Base-by-base conservation (phyloP, 2,329 filamentous ascomycete species). In the Aspergillus floridensis region DNA sequence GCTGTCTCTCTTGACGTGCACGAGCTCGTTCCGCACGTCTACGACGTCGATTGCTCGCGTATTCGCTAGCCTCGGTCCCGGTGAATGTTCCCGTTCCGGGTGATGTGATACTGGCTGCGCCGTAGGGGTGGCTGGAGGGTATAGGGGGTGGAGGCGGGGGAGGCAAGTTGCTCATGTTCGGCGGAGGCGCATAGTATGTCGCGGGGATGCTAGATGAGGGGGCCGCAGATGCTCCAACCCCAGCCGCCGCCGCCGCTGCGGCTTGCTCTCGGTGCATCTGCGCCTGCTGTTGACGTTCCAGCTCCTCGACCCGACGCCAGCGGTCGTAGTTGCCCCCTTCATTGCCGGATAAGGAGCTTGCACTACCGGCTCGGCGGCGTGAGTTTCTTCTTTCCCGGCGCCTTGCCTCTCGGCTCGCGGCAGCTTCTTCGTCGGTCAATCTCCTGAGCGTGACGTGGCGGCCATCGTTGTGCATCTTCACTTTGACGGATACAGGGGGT, bases 391-490 rank as follows among this genome's bases (percentile, higher is more conserved):
- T 74, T 60, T 74, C 82, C 61, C 77, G 74, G 51, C 81, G 77
- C 61, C 82, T 76, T 8, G 81, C 81, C 65, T 85, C 82, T 29
- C 85, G 81, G 62, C 84, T 83, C 6, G 84, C 84, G 10, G 83
- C 83, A 14, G 84, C 85, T 76, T 88, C 86, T 73, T 86, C 82
- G 66, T 86, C 83, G 11, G 84, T 85, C 26, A 88, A 74, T 12
- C 85, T 78, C 29, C 85, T 79, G 7, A 88, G 77, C 2, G 86
- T 88, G 38, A 88, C 84, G 66, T 86, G 83, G 7, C 84, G 80
- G 24, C 85, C 85, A 63, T 88, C 84, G 59, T 83, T 82, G 71
- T 87, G 85, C 81, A 87, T 85, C 68, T 86, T 86, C 47, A 88
- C 81, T 70, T 87, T 86, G 57, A 88, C 81, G 31, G 82, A 86